Evolutionary conservation across 2,329 filamentous ascomycete genomes (phyloP).

Genomic region (Cercospora sp.): DNA sequence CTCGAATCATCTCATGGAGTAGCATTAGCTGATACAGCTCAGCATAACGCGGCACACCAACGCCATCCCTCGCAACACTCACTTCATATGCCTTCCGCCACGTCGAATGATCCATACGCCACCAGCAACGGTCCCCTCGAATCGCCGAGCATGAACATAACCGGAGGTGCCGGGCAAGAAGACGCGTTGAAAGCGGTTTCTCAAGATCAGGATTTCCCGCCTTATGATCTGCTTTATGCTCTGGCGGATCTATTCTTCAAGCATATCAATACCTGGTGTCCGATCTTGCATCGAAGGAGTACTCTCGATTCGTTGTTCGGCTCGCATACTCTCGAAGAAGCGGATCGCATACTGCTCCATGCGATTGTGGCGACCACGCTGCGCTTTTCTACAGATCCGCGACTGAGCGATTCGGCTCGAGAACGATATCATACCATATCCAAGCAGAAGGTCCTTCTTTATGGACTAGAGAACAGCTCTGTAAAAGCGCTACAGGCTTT

Average conservation of each 20-base stretch:
- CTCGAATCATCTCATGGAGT: neutral
- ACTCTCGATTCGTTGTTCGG: constrained; percentile 80
- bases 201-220: constrained; percentile 55
- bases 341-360: constrained; percentile 78
- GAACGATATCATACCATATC: constrained; percentile 75
- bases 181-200: constrained; percentile 32
- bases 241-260: constrained; percentile 64
- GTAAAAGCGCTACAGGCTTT: constrained; percentile 85
- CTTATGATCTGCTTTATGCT: constrained; percentile 61
- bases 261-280: constrained; percentile 70
- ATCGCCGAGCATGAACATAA: constrained; percentile 59
- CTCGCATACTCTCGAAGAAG: constrained; percentile 71
- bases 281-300: constrained; percentile 81
- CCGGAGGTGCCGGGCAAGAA: constrained; percentile 34
- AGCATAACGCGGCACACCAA: constrained; percentile 21
- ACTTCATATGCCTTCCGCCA: constrained; percentile 22
- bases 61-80: constrained; percentile 27
- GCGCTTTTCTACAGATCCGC: constrained; percentile 74
- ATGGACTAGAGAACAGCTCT: constrained; percentile 85
- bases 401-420: constrained; percentile 71
- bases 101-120: constrained; percentile 33
- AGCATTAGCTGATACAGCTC: constrained; percentile 15
- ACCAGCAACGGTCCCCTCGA: constrained; percentile 50
- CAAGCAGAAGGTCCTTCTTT: constrained; percentile 82
- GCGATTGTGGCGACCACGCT: constrained; percentile 87